Conservation (phyloP, 371 early-diverging fungal genomes). For the Mortierella sp. region DNA sequence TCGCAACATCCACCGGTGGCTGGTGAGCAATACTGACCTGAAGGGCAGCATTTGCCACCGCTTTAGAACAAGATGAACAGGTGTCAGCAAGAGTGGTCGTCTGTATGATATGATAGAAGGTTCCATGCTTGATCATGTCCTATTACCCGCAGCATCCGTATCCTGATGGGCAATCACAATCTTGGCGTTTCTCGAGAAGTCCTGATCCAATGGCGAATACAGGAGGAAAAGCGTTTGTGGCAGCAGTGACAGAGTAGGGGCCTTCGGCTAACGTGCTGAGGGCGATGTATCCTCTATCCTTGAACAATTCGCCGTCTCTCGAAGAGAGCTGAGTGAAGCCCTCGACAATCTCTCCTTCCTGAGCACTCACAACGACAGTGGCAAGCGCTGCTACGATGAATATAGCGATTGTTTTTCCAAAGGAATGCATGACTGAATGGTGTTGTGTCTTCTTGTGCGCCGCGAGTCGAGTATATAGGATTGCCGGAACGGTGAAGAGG, state of each 20-base stretch:
- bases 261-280: constrained; percentile 9
- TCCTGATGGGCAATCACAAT: constrained; percentile 1
- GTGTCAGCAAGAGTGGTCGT: neutral
- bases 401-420: neutral
- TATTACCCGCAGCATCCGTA: constrained; percentile 21
- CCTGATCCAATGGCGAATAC: neutral
- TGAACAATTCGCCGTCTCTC: neutral
- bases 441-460: neutral
- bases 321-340: neutral
- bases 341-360: neutral
- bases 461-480: neutral
- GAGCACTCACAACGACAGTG: neutral
- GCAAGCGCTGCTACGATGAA: neutral
- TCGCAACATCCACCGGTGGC: constrained; percentile 18
- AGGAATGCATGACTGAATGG: constrained; percentile 3
- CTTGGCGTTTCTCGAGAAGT: constrained; percentile 3
- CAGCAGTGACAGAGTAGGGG: neutral
- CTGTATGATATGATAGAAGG: neutral
- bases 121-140: neutral
- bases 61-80: neutral
- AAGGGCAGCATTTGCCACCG: constrained; percentile 17
- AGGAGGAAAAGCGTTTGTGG: neutral
- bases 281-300: constrained; percentile 11
- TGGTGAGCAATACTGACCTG: constrained; percentile 9
- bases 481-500: neutral